Percentiles rank a stretch among this genome's conserved stretches.
Evolutionary conservation across 257 asterid species (phyloP).

Genomic region (Penstemon barbatus): DNA sequence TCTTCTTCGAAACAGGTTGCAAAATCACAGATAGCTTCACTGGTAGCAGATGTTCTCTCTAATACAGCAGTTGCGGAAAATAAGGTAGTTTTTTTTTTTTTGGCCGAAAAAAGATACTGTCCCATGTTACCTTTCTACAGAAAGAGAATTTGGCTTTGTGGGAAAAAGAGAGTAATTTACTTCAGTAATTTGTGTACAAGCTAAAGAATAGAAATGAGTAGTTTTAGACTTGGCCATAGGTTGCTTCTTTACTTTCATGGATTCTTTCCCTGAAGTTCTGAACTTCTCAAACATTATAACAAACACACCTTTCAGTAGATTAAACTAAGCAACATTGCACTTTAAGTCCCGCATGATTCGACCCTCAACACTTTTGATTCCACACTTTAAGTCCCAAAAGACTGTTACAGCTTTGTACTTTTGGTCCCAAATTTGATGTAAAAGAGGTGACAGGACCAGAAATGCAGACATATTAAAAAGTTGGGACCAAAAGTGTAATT

Average conservation of each 20-base stretch:
- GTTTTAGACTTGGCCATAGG: background rate
- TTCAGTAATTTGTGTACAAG: too few species aligned
- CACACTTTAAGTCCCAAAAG: too few species aligned
- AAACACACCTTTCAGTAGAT: background rate
- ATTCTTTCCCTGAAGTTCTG: background rate
- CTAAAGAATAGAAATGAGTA: background rate
- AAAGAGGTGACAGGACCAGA: too few species aligned
- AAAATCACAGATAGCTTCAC: conserved; percentile 74
- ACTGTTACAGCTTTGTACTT: too few species aligned
- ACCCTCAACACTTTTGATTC: too few species aligned
- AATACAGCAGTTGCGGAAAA: conserved; percentile 79
- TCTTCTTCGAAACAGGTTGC: conserved; percentile 51
- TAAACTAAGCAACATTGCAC: background rate
- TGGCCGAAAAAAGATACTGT: background rate
- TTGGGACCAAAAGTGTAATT: too few species aligned
- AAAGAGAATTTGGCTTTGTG: background rate
- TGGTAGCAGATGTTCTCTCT: conserved; percentile 87
- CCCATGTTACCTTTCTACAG: background rate
- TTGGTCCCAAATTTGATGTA: too few species aligned
- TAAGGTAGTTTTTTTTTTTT: conserved; percentile 46
- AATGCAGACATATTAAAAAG: too few species aligned
- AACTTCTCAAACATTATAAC: background rate
- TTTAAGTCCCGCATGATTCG: too few species aligned
- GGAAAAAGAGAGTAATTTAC: background rate
- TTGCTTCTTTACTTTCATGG: background rate